A percentile compares a stretch with the other conserved stretches of the same genome.
phyloP scores from a whole-genome alignment of 1,284 basidiomycete genomes.

The Cerrena zonata region DNA sequence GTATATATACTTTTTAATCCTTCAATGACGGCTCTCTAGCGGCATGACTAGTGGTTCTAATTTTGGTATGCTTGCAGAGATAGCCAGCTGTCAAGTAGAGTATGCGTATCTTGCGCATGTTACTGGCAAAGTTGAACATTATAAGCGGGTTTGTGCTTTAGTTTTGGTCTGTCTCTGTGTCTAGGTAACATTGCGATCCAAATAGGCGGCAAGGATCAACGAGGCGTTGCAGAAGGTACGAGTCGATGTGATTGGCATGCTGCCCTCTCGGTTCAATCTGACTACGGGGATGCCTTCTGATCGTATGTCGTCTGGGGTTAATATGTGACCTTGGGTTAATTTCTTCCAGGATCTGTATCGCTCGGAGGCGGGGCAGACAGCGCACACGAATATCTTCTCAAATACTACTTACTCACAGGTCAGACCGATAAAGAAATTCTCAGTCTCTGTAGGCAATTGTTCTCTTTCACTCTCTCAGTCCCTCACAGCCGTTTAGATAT shows the following conservation, averaged over 20 bases:
- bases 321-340: too few relatives aligned
- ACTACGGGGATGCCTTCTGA: slow-evolving; percentile 34
- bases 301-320: slow-evolving; percentile 26
- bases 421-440: slow-evolving; percentile 51
- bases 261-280: slow-evolving; percentile 48
- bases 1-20: background rate
- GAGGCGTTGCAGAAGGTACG: slow-evolving; percentile 38
- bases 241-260: slow-evolving; percentile 44
- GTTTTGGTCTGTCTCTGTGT: too few relatives aligned
- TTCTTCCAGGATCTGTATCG: slow-evolving; percentile 28
- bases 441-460: slow-evolving; percentile 52
- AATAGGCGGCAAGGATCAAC: slow-evolving; percentile 43
- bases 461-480: background rate
- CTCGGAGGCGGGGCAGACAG: slow-evolving; percentile 66
- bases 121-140: slow-evolving; percentile 50
- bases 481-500: slow-evolving; percentile 41
- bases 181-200: background rate
- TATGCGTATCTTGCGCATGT: slow-evolving; percentile 61
- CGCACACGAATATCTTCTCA: slow-evolving; percentile 70
- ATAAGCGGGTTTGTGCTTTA: slow-evolving; percentile 43
- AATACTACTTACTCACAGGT: slow-evolving; percentile 63
- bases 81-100: slow-evolving; percentile 54
- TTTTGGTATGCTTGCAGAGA: slow-evolving; percentile 35
- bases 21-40: background rate
- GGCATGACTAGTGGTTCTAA: slow-evolving; percentile 5